Evolutionary conservation across 2,329 filamentous ascomycete species (phyloP), one percentile per base, ranked within the genome.

Genomic region (Monosporascus sp.): DNA sequence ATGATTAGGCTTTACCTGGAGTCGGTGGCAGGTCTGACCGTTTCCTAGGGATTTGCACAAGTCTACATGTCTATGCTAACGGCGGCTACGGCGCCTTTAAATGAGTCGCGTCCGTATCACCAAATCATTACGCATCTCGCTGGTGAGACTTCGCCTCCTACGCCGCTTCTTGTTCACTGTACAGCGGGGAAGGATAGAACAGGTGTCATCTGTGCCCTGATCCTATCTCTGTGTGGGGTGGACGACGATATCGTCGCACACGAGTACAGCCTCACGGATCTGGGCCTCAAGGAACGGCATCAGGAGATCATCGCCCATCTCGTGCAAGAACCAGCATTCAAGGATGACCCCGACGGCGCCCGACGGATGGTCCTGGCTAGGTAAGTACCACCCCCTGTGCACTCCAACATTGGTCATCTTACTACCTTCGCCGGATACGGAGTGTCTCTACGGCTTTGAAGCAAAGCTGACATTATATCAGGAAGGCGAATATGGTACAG

Each of bases 171-270:
- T 2, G 72, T 88, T 37, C 85, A 88, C 65, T 88, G 86, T 65
- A 86, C 84, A 0, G 84, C 82, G 0, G 86, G 86, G 2, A 89
- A 89, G 68, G 86, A 88, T 67, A 75, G 85, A 27, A 88, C 86
- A 0, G 86, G 86, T 1, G 76, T 88, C 5, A 73, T 87, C 46
- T 78, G 80, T 53, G 85, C 81, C 5, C 56, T 89, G 51, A 64
- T 88, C 7, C 73, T 87, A 31, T 72, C 77, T 35, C 72, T 87
- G 22, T 80, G 81, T 3, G 82, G 82, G 7, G 82, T 86, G 0
- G 66, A 72, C 3, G 73, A 79, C 54, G 72, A 78, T 35, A 63
- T 70, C 19, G 75, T 85, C 7, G 81, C 81, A 0, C 68, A 76
- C 8, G 86, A 88, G 65, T 88, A 88, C 63, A 71, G 78, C 20